Base-by-base conservation (phyloP, 805 yeast species). In the Scheffersomyces ergatensis region DNA sequence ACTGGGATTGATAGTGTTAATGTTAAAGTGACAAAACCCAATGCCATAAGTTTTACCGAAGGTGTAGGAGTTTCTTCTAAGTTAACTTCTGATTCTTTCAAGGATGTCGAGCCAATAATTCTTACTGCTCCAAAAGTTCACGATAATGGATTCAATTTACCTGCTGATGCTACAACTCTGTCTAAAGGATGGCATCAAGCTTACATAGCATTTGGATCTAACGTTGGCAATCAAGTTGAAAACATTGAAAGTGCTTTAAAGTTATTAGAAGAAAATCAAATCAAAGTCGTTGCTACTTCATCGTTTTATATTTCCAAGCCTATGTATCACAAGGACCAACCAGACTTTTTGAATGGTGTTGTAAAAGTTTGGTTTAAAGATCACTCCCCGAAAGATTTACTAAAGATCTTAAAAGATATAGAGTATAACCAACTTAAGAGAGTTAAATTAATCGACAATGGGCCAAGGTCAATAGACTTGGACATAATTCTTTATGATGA, bases 381-480 rank as follows among this genome's bases (percentile, higher is more conserved):
- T 15, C 48, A 69, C 3, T 44, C 61, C 4, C 98, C 99, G 1
- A 68, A 72, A 25, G 82, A 78, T 0, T 64, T 93, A 13, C 65
- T 93, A 24, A 57, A 58, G 16, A 62, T 72, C 7, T 62, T 90
- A 43, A 92, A 93, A 55, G 67, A 74, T 19, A 84, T 93, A 33
- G 99, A 93, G 60, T 88, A 88, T 52, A 70, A 79, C 6, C 75
- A 74, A 12, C 67, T 90, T 26, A 69, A 76, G 4, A 69, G 99
- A 33, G 82, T 83, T 17, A 93, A 93, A 58, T 65, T 80, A 33
- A 74, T 88, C 49, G 90, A 85, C 12, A 93, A 93, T 58, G 97
- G 99, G 0, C 99, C 99, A 7, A 72, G 99, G 43, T 67, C 87
- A 11, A 85, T 93, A 39, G 99, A 93, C 56, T 70, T 93, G 37